Conservation (phyloP, 2,329 filamentous ascomycete species). For the Neofusicoccum kwambonambiense region DNA sequence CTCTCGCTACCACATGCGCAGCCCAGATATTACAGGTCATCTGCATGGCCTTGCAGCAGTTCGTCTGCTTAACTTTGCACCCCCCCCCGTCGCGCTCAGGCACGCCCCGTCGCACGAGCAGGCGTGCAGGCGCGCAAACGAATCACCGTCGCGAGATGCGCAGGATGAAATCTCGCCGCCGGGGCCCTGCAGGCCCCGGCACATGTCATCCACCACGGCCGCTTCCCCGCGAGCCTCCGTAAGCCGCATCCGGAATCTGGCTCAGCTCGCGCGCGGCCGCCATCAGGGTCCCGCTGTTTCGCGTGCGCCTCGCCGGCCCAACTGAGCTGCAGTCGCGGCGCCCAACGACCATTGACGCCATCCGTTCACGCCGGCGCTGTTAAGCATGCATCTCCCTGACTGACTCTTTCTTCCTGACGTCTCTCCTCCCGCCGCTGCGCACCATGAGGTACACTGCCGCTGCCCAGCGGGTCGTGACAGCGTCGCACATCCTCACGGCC, state of each 20-base stretch:
- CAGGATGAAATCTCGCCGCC: background rate
- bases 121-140: background rate
- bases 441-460: background rate
- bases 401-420: background rate
- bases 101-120: background rate
- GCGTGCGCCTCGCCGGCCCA: background rate
- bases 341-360: background rate
- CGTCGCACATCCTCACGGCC: background rate
- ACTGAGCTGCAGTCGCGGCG: background rate
- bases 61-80: background rate
- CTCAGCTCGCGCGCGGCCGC: background rate
- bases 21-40: background rate
- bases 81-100: background rate
- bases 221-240: background rate
- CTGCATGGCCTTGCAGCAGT: background rate
- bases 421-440: background rate
- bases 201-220: background rate
- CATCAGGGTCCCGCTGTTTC: background rate
- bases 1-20: background rate
- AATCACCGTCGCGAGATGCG: background rate
- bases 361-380: background rate
- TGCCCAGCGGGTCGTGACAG: background rate
- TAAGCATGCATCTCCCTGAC: background rate
- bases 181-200: background rate
- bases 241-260: background rate